Conservation (phyloP, 2,329 filamentous ascomycete genomes). For the Davidsoniella neocaledoniae region DNA sequence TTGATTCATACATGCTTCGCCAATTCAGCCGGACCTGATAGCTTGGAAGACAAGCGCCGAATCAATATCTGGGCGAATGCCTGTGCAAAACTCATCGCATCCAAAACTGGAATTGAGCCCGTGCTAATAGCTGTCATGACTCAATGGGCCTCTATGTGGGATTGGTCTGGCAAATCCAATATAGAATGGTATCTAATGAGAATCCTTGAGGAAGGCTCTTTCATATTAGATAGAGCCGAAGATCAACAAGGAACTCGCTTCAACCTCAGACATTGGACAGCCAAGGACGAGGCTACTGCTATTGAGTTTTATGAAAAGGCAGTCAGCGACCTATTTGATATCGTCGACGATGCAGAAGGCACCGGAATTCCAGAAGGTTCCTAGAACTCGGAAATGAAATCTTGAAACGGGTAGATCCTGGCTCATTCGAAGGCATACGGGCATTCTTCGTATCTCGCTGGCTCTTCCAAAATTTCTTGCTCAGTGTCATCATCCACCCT, state of each 20-base stretch:
- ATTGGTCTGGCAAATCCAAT: constrained; percentile 78
- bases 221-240: constrained; percentile 72
- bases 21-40: constrained; percentile 66
- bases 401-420: constrained; percentile 55
- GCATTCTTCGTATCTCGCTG: constrained; percentile 80
- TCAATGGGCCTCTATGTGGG: constrained; percentile 69
- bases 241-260: constrained; percentile 57
- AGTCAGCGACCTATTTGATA: constrained; percentile 63
- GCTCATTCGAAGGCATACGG: constrained; percentile 56
- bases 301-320: constrained; percentile 81
- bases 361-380: constrained; percentile 73
- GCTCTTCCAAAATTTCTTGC: constrained; percentile 77
- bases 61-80: constrained; percentile 79
- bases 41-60: constrained; percentile 61
- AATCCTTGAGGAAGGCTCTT: constrained; percentile 80
- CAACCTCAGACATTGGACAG: constrained; percentile 55
- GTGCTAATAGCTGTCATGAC: constrained; percentile 74
- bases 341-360: constrained; percentile 69
- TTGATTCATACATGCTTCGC: constrained; percentile 82
- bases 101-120: constrained; percentile 59
- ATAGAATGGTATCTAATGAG: constrained; percentile 94
- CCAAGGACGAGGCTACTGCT: constrained; percentile 64
- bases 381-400: constrained; percentile 75
- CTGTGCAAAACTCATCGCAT: constrained; percentile 66
- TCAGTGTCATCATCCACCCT: constrained; percentile 71